A percentile compares a stretch with the other conserved stretches of the same genome.
These are phyloP conservation scores for Mycena indigotica DNA, from an alignment of 768 basidiomycete species.

Conservation along the genomic window DNA sequence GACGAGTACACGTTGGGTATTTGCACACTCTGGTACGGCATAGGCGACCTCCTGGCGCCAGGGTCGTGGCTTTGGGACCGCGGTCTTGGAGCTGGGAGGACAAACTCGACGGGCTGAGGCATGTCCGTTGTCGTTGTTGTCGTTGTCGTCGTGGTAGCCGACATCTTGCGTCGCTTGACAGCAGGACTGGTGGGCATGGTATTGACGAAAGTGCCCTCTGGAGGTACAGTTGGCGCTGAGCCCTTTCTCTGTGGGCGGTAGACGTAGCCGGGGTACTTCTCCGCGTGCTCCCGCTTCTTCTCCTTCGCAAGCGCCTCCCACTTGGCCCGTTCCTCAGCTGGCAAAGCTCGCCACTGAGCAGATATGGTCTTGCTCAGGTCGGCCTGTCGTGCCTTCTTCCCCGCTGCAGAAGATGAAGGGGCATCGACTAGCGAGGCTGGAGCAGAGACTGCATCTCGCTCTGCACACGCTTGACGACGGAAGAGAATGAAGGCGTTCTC, in stretches of 20 bases:
- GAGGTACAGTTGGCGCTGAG: conserved; percentile 19
- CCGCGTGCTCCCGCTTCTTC: conserved; percentile 79
- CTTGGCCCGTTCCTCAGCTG: conserved; percentile 64
- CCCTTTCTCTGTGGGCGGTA: conserved; percentile 63
- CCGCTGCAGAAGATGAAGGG: conserved; percentile 74
- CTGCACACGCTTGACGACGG: conserved; percentile 77
- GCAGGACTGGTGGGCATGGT: neutral
- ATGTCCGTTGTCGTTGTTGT: too few species aligned
- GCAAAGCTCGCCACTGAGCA: conserved; percentile 75
- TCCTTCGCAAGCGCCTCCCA: conserved; percentile 81
- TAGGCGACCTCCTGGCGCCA: conserved; percentile 59
- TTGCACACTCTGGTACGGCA: conserved; percentile 65
- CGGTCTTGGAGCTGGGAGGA: conserved; percentile 42
- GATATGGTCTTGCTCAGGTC: conserved; percentile 83
- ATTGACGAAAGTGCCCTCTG: neutral
- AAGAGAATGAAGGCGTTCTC: conserved; percentile 87
- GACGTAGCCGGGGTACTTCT: conserved; percentile 75
- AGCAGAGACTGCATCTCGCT: conserved; percentile 65
- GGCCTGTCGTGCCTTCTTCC: conserved; percentile 75
- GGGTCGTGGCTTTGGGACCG: conserved; percentile 38
- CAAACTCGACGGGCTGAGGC: conserved; percentile 20
- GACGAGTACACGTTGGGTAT: conserved; percentile 65
- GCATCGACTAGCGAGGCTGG: conserved; percentile 12
- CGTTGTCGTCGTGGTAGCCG: too few species aligned
- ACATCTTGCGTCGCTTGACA: conserved; percentile 32